phyloP scores from a whole-genome alignment of 768 basidiomycete genomes.

The Boletus edulis region DNA sequence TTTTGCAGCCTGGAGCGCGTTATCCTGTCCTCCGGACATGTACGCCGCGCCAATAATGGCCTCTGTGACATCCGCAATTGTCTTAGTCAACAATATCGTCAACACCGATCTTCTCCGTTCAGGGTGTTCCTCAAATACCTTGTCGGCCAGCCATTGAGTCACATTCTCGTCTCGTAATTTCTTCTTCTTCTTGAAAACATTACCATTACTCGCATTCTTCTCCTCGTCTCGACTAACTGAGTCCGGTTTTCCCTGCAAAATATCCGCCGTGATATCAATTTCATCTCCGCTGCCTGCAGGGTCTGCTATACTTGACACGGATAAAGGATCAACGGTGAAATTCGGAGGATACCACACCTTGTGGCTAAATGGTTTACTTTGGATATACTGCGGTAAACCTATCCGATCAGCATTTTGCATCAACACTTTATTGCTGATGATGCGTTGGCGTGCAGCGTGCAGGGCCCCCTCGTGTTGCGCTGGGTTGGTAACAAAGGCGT shows the following conservation, averaged over 20 bases:
- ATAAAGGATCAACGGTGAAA: conserved; percentile 31
- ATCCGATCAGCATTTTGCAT: conserved; percentile 50
- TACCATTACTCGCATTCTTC: not conserved
- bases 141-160: conserved; percentile 70
- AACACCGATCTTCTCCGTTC: conserved; percentile 3
- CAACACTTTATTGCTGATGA: conserved; percentile 75
- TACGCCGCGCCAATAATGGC: conserved; percentile 84
- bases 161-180: conserved; percentile 39
- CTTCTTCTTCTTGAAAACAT: conserved; percentile 37
- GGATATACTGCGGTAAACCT: conserved; percentile 72
- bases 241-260: conserved; percentile 10
- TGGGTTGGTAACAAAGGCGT: conserved; percentile 71
- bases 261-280: conserved; percentile 11
- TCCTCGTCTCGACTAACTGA: conserved; percentile 12
- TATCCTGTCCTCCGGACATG: conserved; percentile 66
- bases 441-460: conserved; percentile 60
- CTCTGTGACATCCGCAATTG: conserved; percentile 81
- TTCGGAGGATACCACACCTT: conserved; percentile 65
- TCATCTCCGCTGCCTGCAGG: conserved; percentile 33
- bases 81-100: conserved; percentile 40
- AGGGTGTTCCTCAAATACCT: conserved; percentile 42
- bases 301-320: conserved; percentile 12
- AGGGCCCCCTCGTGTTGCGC: conserved; percentile 62
- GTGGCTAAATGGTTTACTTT: conserved; percentile 64
- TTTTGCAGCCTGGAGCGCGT: conserved; percentile 62